A percentile compares a stretch with the other conserved stretches of the same genome.
These are phyloP conservation scores for Lipomyces sp. DNA, from an alignment of 805 yeast genomes.

Conservation along the genomic window DNA sequence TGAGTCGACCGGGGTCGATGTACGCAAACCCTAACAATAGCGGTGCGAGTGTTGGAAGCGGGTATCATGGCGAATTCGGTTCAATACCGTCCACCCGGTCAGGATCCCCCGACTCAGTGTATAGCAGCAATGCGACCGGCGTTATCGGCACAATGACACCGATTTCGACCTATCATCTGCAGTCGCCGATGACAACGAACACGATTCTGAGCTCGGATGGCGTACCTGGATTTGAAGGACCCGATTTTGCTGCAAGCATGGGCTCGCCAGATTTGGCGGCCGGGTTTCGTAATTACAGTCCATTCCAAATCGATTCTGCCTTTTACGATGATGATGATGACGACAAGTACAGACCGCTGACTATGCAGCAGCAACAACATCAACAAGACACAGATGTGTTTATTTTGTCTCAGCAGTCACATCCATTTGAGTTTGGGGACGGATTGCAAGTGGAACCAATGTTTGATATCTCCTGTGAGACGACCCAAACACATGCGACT, in stretches of 20 bases:
- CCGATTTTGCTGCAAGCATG: not conserved
- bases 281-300: slow-evolving; percentile 1
- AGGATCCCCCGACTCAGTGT: slow-evolving; percentile 23
- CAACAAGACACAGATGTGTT: slow-evolving; percentile 4
- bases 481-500: not conserved
- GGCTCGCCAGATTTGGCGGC: not conserved
- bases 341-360: slow-evolving; percentile 20
- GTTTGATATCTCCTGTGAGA: not conserved
- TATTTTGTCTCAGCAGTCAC: slow-evolving; percentile 3
- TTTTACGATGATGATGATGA: slow-evolving; percentile 28
- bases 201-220: not conserved
- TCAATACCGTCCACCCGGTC: slow-evolving; percentile 30
- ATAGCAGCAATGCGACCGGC: not conserved
- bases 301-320: not conserved
- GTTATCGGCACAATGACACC: not conserved
- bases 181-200: not conserved
- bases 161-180: not conserved
- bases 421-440: slow-evolving; percentile 8
- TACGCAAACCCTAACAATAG: not conserved
- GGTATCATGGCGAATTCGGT: not conserved
- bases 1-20: slow-evolving; percentile 9
- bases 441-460: not conserved
- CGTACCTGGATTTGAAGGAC: not conserved
- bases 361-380: slow-evolving; percentile 19
- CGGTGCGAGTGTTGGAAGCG: not conserved